phyloP scores from a whole-genome alignment of 1,284 basidiomycete genomes.

The Heterobasidion parviporum region DNA sequence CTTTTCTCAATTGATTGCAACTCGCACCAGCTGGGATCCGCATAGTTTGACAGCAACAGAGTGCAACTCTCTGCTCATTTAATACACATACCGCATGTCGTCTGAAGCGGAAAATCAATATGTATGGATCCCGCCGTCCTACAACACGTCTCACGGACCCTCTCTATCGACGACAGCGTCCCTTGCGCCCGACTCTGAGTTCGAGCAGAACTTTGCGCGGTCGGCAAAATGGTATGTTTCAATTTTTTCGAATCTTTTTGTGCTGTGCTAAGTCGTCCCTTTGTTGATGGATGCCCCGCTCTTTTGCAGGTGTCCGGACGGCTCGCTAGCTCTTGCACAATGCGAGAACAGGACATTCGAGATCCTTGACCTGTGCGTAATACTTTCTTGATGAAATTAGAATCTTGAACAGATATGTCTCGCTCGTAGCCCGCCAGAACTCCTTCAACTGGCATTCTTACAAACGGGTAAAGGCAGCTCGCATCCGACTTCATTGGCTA shows the following conservation, averaged over 20 bases:
- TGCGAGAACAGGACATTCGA: conserved; percentile 55
- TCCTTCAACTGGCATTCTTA: conserved; percentile 7
- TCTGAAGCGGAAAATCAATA: not conserved
- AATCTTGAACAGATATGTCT: not conserved
- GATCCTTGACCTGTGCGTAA: conserved; percentile 31
- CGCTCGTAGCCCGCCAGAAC: conserved; percentile 11
- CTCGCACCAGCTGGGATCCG: no score
- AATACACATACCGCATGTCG: no score
- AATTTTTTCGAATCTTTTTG: not conserved
- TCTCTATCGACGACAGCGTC: not conserved
- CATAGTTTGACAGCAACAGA: no score
- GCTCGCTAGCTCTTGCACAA: conserved; percentile 46
- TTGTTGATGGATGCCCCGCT: not conserved
- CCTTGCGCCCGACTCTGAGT: conserved; percentile 16
- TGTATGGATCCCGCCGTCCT: conserved; percentile 16
- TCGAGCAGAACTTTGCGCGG: conserved; percentile 14
- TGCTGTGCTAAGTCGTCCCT: not conserved
- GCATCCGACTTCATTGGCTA: not conserved
- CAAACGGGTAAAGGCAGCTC: conserved; percentile 2
- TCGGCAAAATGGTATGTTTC: conserved; percentile 13
- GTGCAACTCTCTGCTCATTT: no score
- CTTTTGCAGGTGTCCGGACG: conserved; percentile 49
- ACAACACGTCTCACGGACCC: conserved; percentile 13
- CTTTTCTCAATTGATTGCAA: no score
- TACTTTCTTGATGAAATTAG: not conserved